Evolutionary conservation across 371 early-diverging fungal species (phyloP).

Genomic region (Fennellomyces sp.): DNA sequence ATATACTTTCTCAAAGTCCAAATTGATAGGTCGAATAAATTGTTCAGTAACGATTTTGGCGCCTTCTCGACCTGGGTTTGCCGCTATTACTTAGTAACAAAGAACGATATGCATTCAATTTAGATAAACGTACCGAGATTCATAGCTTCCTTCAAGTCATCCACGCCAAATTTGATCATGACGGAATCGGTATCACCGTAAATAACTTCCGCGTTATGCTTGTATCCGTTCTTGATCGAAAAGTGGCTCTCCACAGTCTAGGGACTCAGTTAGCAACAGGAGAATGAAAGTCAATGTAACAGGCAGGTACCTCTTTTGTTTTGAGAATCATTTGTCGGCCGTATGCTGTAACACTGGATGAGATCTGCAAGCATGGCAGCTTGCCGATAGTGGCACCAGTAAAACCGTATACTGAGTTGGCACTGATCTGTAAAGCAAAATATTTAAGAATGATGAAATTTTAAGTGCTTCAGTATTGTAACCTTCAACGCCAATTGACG

Average conservation of each 20-base stretch:
- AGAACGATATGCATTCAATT: too few relatives aligned
- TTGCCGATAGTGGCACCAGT: conserved; percentile 99
- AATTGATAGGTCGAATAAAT: conserved; percentile 95
- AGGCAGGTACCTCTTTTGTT: conserved; percentile 74
- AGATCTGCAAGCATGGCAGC: conserved; percentile 98
- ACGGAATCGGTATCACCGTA: conserved; percentile 99
- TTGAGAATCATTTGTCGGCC: conserved; percentile 98
- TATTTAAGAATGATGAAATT: not conserved
- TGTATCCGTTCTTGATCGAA: conserved; percentile 85
- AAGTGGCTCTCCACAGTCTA: conserved; percentile 87
- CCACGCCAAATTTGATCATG: conserved; percentile 98
- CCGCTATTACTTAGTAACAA: not conserved
- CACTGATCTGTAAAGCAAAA: conserved; percentile 76
- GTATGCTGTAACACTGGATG: conserved; percentile 98
- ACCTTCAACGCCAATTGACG: conserved; percentile 97
- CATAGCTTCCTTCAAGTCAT: conserved; percentile 87
- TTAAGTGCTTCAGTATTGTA: not conserved
- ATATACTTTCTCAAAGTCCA: conserved; percentile 99
- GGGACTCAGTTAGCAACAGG: not conserved
- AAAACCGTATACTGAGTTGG: conserved; percentile 99
- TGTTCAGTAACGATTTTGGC: conserved; percentile 85
- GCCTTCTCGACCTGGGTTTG: conserved; percentile 68
- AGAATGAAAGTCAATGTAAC: not conserved
- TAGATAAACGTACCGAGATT: conserved; percentile 66
- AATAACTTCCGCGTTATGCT: conserved; percentile 92